phyloP scores from a whole-genome alignment of 805 yeast genomes.

The Lipomyces yamadae region DNA sequence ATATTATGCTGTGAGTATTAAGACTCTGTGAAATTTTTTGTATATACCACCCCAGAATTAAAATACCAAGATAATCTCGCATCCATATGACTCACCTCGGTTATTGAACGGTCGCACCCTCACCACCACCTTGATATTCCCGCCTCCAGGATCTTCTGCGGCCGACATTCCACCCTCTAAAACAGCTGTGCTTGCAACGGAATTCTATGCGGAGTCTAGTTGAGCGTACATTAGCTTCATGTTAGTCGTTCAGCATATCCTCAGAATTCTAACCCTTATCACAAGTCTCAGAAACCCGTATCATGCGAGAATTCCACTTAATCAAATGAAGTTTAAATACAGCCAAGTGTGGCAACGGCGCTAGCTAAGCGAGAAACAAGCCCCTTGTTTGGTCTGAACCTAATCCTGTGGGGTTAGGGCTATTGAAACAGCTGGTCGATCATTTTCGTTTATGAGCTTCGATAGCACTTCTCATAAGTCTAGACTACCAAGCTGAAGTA shows the following conservation, averaged over 20 bases:
- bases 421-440: too few species aligned
- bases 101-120: slow-evolving; percentile 48
- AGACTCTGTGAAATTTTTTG: background rate
- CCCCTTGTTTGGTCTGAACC: too few species aligned
- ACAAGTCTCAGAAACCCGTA: background rate
- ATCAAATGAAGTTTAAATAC: too few species aligned
- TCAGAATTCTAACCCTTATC: background rate
- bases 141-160: slow-evolving; percentile 32
- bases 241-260: background rate
- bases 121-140: slow-evolving; percentile 50
- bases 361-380: background rate
- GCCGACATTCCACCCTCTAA: slow-evolving; percentile 17
- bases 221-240: background rate
- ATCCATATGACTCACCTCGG: slow-evolving; percentile 36
- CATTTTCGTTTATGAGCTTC: background rate
- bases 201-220: background rate
- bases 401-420: too few species aligned
- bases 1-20: background rate
- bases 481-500: background rate
- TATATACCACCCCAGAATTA: background rate
- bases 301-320: background rate
- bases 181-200: background rate
- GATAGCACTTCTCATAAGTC: background rate
- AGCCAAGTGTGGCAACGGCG: too few species aligned
- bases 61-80: background rate